Evolutionary conservation across 257 asterid species (phyloP).

Genomic region (Jacaranda mimosifolia): DNA sequence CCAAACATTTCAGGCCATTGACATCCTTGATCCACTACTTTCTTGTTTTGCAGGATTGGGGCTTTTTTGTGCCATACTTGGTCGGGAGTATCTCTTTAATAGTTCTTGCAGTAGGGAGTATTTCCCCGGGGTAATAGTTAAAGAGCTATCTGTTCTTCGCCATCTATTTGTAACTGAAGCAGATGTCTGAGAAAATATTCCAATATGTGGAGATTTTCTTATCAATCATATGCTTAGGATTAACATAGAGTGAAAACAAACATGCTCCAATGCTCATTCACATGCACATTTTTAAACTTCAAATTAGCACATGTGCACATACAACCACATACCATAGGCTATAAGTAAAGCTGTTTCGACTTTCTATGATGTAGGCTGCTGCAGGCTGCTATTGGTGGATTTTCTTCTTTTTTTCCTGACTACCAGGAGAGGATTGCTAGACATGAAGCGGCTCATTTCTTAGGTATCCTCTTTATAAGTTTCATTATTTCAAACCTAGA

Average conservation of each 20-base stretch:
- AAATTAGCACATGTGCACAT: no score
- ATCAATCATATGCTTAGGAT: neutral
- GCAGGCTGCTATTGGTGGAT: constrained; percentile 93
- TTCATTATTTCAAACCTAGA: constrained; percentile 11
- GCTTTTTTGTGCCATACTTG: constrained; percentile 94
- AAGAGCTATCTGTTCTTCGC: constrained; percentile 17
- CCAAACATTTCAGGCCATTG: constrained; percentile 27
- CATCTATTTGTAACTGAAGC: constrained; percentile 3
- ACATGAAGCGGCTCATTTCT: constrained; percentile 97
- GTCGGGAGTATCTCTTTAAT: constrained; percentile 89
- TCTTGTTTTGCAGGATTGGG: constrained; percentile 80
- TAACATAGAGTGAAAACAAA: constrained; percentile 6
- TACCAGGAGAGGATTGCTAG: constrained; percentile 88
- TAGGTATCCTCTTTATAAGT: constrained; percentile 58
- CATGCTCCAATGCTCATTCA: neutral
- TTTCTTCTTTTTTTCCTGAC: constrained; percentile 87
- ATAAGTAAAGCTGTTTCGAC: constrained; percentile 29
- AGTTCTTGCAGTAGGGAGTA: constrained; percentile 92
- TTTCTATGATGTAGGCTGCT: constrained; percentile 67
- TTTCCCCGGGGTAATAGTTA: constrained; percentile 78
- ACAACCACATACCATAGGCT: no score
- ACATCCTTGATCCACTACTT: constrained; percentile 30
- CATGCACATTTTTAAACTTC: no score
- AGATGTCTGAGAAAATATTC: constrained; percentile 19
- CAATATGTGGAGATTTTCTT: neutral